Evolutionary conservation across 352 stramenopile genomes (phyloP).

Genomic region (Globisporangium paroecandrum): DNA sequence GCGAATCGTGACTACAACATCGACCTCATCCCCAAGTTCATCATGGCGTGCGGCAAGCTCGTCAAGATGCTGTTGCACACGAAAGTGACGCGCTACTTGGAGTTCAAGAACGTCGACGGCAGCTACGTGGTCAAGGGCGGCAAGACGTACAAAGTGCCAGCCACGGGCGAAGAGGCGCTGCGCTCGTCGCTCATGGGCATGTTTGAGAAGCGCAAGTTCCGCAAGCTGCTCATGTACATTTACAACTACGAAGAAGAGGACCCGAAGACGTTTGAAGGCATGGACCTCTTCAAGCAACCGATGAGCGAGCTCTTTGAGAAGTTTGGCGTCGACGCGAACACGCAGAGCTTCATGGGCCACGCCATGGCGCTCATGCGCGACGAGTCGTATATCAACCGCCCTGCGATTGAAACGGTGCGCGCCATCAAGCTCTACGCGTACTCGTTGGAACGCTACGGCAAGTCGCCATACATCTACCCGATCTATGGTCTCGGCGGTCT

Average conservation of each 20-base stretch:
- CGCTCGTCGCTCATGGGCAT: slow-evolving; percentile 97
- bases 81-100: slow-evolving; percentile 98
- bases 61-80: slow-evolving; percentile 98
- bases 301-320: slow-evolving; percentile 98
- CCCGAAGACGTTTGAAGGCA: slow-evolving; percentile 86
- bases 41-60: slow-evolving; percentile 99
- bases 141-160: slow-evolving; percentile 97
- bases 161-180: slow-evolving; percentile 96
- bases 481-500: slow-evolving; percentile 98
- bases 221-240: slow-evolving; percentile 97
- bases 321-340: slow-evolving; percentile 97
- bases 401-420: slow-evolving; percentile 92
- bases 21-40: slow-evolving; percentile 99
- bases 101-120: slow-evolving; percentile 99
- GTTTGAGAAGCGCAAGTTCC: slow-evolving; percentile 99
- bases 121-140: slow-evolving; percentile 98
- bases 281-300: slow-evolving; percentile 94
- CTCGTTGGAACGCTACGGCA: slow-evolving; percentile 95
- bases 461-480: slow-evolving; percentile 99
- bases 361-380: slow-evolving; percentile 98
- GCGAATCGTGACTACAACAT: slow-evolving; percentile 99
- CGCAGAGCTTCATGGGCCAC: slow-evolving; percentile 99
- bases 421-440: slow-evolving; percentile 98
- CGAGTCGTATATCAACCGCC: slow-evolving; percentile 82
- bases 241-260: slow-evolving; percentile 95